Base-by-base conservation (phyloP, 257 asterid species). In the Pogostemon cablin region DNA sequence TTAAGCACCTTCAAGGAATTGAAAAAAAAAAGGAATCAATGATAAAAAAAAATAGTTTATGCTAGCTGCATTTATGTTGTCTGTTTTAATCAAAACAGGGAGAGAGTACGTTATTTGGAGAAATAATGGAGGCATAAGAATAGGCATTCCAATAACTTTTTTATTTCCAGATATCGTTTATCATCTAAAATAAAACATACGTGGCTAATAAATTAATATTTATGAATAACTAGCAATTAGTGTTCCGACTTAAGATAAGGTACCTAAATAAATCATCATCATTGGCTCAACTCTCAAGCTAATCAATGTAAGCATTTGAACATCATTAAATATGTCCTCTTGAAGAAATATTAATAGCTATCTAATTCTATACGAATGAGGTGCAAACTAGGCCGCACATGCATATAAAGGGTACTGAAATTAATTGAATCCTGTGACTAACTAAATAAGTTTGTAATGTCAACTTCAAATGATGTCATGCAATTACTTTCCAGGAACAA, bases 401-500 rank as follows among this genome's bases (percentile, higher is more conserved):
- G 32, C 32, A 25, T 25, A 25, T 25, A 25, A 5, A 5, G 65
- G 32, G 32, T 32, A 50, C 10, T 3, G 49, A 52, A 54, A 20
- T 5, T 40, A 9, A 8, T 32, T 8, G 48, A 7, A 41, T 75
- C 11, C 44, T 6, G 40, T 42, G 10, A 32, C 50, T 43, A 59
- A 53, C 40, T 17, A 52, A 44, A 58, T 7, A 59, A 10, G 59
- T 25, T 71, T 50, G 48, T n/a, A 12, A 32, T 50, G 65, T 37
- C 67, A 53, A 75, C 32, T 25, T 25, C 32, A 61, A 49, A 43
- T 52, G 37, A 46, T 20, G 42, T 15, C 56, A 9, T 12, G 49
- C 39, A 5, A 34, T 74, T 58, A 35, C 63, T 38, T 8, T 3
- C 44, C 70, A 54, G 42, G 59, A 72, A 64, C 64, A 9, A 12